phyloP scores from a whole-genome alignment of 495 filamentous ascomycete genomes.

The Immersiella caudata region DNA sequence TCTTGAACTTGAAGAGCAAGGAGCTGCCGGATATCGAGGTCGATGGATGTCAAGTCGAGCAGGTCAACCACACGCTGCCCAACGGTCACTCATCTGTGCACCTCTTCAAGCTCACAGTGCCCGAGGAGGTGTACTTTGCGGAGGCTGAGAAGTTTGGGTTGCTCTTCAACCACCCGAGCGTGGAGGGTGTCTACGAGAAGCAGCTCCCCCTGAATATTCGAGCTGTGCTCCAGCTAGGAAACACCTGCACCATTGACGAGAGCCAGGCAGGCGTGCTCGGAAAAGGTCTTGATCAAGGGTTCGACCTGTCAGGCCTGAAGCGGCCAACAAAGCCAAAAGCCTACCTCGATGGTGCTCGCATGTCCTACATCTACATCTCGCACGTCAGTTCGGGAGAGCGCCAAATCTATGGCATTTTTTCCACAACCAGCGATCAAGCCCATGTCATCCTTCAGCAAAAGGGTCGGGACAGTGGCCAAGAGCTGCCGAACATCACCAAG shows the following conservation, averaged over 20 bases:
- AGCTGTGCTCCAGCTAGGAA: constrained; percentile 86
- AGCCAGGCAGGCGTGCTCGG: constrained; percentile 87
- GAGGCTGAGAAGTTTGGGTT: constrained; percentile 78
- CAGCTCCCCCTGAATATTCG: constrained; percentile 82
- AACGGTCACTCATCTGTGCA: constrained; percentile 95
- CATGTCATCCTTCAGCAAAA: constrained; percentile 84
- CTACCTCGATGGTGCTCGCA: constrained; percentile 68
- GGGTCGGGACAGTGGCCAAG: constrained; percentile 69
- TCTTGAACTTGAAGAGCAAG: constrained; percentile 84
- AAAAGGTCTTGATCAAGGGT: constrained; percentile 89
- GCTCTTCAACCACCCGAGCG: constrained; percentile 87
- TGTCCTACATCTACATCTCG: constrained; percentile 88
- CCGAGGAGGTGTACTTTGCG: constrained; percentile 83
- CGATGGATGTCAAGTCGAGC: constrained; percentile 82
- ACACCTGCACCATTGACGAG: constrained; percentile 93
- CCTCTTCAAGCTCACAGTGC: constrained; percentile 88
- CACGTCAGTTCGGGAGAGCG: constrained; percentile 87
- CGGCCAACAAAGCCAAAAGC: constrained; percentile 64
- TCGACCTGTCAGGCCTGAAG: constrained; percentile 78
- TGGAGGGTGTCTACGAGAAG: constrained; percentile 96
- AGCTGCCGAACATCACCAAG: constrained; percentile 86
- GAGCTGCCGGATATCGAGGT: constrained; percentile 90
- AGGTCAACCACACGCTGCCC: constrained; percentile 86
- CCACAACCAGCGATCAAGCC: constrained; percentile 75
- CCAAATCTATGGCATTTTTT: constrained; percentile 93